phyloP scores from a whole-genome alignment of 2,329 filamentous ascomycete genomes.

The Aschersonia sp. region DNA sequence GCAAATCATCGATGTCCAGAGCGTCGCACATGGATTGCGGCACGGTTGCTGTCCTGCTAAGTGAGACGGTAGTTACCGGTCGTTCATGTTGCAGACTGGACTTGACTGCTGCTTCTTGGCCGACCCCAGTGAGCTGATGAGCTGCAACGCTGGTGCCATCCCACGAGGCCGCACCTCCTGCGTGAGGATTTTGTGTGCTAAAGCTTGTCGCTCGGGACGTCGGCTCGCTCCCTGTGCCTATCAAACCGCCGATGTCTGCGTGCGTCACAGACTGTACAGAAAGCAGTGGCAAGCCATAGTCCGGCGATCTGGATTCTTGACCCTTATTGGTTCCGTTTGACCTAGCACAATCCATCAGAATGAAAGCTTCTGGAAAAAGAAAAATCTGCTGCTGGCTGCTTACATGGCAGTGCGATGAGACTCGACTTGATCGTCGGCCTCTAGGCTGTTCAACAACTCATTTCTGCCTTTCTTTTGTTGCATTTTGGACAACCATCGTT shows the following conservation, averaged over 20 bases:
- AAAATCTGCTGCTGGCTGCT: neutral
- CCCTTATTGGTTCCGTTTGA: constrained; percentile 6
- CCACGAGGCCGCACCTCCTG: constrained; percentile 9
- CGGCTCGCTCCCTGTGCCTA: constrained; percentile 4
- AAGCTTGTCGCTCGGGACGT: constrained; percentile 7
- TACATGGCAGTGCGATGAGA: constrained; percentile 8
- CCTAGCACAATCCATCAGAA: constrained; percentile 1
- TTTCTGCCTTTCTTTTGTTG: constrained; percentile 13
- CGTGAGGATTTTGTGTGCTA: constrained; percentile 9
- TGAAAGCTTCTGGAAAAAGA: too few relatives aligned
- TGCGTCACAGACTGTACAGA: constrained; percentile 10
- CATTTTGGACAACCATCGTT: constrained; percentile 23
- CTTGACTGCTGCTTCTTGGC: constrained; percentile 11
- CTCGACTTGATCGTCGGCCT: constrained; percentile 10
- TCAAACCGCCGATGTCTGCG: constrained; percentile 3
- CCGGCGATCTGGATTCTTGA: constrained; percentile 4
- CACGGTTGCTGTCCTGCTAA: constrained; percentile 7
- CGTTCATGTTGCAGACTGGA: constrained; percentile 23
- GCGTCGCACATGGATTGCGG: constrained; percentile 17
- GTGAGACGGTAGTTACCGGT: constrained; percentile 14
- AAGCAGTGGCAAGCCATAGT: constrained; percentile 10
- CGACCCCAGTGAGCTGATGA: constrained; percentile 12
- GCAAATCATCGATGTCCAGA: constrained; percentile 22
- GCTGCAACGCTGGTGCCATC: constrained; percentile 12
- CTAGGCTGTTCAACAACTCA: constrained; percentile 8